These are phyloP conservation scores for Solanum hybrid DNA, from an alignment of 305 asterid species.

Conservation along the genomic window DNA sequence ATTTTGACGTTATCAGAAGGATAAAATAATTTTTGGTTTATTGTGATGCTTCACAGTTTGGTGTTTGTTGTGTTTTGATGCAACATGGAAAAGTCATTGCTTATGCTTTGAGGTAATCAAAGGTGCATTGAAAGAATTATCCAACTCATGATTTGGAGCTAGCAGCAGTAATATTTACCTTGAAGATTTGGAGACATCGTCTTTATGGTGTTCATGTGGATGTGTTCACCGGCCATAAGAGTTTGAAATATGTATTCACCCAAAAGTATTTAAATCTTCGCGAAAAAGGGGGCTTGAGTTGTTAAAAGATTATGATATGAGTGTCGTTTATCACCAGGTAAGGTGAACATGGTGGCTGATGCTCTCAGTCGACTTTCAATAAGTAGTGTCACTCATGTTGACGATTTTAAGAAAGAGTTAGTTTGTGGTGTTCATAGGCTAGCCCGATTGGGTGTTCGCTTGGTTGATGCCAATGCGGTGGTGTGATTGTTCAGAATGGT, in stretches of 20 bases:
- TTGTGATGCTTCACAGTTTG: neutral
- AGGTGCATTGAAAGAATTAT: neutral
- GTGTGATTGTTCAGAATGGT: neutral
- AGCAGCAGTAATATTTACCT: neutral
- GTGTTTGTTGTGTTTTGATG: neutral
- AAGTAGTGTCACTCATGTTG: neutral
- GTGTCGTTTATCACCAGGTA: neutral
- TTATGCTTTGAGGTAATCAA: neutral
- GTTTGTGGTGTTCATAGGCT: neutral
- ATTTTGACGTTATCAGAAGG: neutral
- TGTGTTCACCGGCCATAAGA: too few species aligned
- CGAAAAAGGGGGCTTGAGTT: neutral
- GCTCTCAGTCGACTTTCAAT: neutral
- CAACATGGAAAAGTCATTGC: neutral
- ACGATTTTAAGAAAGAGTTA: neutral
- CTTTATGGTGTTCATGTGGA: neutral
- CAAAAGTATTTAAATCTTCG: neutral
- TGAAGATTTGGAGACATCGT: neutral
- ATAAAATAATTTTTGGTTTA: neutral
- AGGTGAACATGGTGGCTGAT: neutral
- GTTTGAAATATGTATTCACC: neutral
- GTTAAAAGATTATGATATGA: neutral
- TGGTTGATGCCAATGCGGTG: neutral
- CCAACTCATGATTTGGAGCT: neutral
- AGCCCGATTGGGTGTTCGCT: neutral